Base-by-base conservation (phyloP, 495 filamentous ascomycete genomes). In the Penicillium angulare region DNA sequence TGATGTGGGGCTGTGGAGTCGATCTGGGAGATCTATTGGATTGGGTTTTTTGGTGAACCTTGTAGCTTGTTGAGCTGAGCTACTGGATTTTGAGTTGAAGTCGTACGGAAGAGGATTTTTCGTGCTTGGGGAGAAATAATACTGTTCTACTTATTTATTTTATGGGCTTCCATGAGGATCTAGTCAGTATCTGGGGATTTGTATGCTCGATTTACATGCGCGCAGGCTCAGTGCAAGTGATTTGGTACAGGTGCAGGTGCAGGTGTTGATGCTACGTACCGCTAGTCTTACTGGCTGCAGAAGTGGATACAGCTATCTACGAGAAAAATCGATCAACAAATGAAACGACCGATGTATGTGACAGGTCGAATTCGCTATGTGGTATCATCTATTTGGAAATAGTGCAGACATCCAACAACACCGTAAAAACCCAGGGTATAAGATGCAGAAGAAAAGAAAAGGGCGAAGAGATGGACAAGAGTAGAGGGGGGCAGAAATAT, bases 341-440 rank as follows among this genome's bases (percentile, higher is more conserved):
- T 35, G 20, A 21, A 10, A 38, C 7, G 20, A 39, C 18, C 22
- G 13, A 7, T 4, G n/a, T 26, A 21, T 44, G 43, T 47, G 43
- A 47, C 43, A 35, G 20, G 29, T 35, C 43, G 16, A 7, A 48
- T 48, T 20, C 22, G 43, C 36, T 49, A 50, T 42, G 40, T 46
- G 36, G 32, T 22, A 29, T 33, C 43, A n/a, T 56, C 40, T 56
- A 56, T 48, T 20, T 23, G 18, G 18, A 36, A 38, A 50, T 52
- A 38, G 31, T 51, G 31, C 49, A 52, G 42, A 52, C 35, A 57
- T 27, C 45, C 43, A 39, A 44, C 41, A 52, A 52, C 49, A 29
- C 49, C 49, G 16, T 47, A 52, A 50, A 43, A 53, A 13, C 52
- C 59, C 55, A 57, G 62, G 62, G 62, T 65, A 65, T 65, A 53